Evolutionary conservation across 1,139 yeast species (phyloP), one percentile per base, ranked within the genome.

Genomic region (Debaryomycetaceae sp.): DNA sequence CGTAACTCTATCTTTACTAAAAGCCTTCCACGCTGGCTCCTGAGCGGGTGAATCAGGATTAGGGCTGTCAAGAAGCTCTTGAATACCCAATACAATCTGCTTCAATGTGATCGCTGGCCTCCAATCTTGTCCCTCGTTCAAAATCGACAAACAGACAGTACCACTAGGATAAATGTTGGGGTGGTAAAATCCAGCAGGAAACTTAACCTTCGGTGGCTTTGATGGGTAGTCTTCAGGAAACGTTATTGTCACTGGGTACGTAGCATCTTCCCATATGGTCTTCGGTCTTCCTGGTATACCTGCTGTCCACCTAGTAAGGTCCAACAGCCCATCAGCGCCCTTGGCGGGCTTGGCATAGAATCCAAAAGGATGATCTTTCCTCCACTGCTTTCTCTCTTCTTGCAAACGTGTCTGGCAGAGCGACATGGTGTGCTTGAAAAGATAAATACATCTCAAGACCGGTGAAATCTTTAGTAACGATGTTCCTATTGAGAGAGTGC

Each of bases 131-230:
- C 85, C 94, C 61, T 92, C 98, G 59, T 92, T 94, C 58, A 92
- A 73, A 44, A 94, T 92, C 40, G 95, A 84, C 37, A 92, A 75
- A 64, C 98, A 92, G 31, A 92, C 83, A 1, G 98, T 92, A 1
- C 98, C 98, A 45, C 96, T 86, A 1, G 98, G 98, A 53, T 92
- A 92, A 5, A 92, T 94, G 54, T 92, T 92, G 4, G 98, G 98
- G 61, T 92, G 98, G 65, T 89, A 92, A 56, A 92, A 92, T 0
- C 86, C 87, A 4, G 83, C 77, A 1, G 95, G 95, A 52, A 92
- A 88, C 63, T 78, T 80, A 42, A 94, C 89, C 57, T 87, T 88
- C 34, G 98, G 98, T 1, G 98, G 98, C 60, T 91, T 91, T 6
- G 96, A 86, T 5, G 98, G 98, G 59, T 88, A 92, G 48, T 92